Percentiles rank a stretch among this genome's conserved stretches.
Conservation (phyloP, 106 monocot species). For the Xerophyta viscosa region DNA sequence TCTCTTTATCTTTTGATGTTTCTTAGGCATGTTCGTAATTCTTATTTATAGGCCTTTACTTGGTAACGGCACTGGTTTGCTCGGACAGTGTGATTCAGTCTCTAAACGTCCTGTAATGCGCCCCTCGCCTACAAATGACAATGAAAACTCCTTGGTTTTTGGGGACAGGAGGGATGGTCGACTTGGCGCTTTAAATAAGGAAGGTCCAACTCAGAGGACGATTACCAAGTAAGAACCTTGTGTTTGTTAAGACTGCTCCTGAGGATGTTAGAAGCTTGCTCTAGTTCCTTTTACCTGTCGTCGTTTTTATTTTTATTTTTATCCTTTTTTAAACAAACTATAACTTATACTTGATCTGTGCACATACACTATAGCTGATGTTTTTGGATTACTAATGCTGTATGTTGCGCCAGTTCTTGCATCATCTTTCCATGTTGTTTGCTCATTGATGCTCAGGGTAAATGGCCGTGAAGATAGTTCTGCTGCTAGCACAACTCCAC, state of each 20-base stretch:
- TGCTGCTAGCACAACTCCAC: conserved; percentile 20
- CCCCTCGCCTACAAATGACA: conserved; percentile 30
- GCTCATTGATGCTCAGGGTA: conserved; percentile 20
- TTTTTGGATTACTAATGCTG: no score
- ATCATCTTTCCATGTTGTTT: no score
- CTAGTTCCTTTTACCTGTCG: no score
- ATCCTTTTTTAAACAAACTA: no score
- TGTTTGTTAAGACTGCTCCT: no score
- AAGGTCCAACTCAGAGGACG: conserved; percentile 14
- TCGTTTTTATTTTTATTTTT: no score
- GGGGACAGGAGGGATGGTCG: conserved; percentile 30
- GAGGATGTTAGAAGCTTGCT: no score
- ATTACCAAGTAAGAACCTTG: conserved; percentile 30
- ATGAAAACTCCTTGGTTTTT: conserved; percentile 23
- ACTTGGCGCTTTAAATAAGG: conserved; percentile 19
- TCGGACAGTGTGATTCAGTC: conserved; percentile 21
- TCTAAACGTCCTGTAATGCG: conserved; percentile 28
- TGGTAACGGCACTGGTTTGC: conserved; percentile 10
- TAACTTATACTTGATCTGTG: no score
- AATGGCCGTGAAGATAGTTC: conserved; percentile 41
- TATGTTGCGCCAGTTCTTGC: no score
- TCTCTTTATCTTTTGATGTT: no score
- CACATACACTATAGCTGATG: no score
- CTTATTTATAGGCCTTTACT: conserved; percentile 30
- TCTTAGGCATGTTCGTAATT: no score